Conservation (phyloP, 345 rosid species). For the Noccaea bulbosa region DNA sequence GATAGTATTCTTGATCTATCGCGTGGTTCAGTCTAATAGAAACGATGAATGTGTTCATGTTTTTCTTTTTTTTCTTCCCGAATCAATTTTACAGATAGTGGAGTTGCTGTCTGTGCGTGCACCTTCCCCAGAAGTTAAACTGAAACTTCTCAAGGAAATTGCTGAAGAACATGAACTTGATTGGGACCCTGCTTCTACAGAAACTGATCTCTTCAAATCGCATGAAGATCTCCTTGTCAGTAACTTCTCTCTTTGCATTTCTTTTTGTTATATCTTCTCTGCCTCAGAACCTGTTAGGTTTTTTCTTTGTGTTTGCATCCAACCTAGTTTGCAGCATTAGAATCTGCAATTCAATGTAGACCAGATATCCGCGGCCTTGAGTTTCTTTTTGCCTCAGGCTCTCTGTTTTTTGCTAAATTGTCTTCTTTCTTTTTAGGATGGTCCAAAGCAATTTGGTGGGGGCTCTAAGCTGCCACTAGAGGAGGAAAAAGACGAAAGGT, state of each 20-base stretch:
- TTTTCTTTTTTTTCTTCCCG: background rate
- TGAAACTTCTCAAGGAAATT: slow-evolving; percentile 92
- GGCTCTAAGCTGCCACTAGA: slow-evolving; percentile 79
- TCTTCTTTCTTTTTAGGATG: slow-evolving; percentile 58
- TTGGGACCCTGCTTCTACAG: slow-evolving; percentile 92
- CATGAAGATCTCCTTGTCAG: slow-evolving; percentile 92
- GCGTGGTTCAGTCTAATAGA: slow-evolving; percentile 13
- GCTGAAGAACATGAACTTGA: slow-evolving; percentile 92
- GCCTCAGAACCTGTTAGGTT: slow-evolving; percentile 12
- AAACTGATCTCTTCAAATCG: slow-evolving; percentile 77
- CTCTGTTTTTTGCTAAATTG: slow-evolving; percentile 36
- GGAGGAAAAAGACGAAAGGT: slow-evolving; percentile 61
- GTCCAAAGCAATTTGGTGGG: slow-evolving; percentile 72
- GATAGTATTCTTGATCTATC: background rate
- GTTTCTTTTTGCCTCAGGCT: slow-evolving; percentile 22
- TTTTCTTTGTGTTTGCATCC: slow-evolving; percentile 13
- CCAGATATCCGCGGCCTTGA: background rate
- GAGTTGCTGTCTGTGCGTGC: slow-evolving; percentile 89
- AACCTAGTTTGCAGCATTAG: background rate
- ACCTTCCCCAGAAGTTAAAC: slow-evolving; percentile 71
- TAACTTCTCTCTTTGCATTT: slow-evolving; percentile 17
- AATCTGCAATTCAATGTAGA: slow-evolving; percentile 15
- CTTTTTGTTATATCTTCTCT: background rate
- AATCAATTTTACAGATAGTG: slow-evolving; percentile 61
- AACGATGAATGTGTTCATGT: background rate